These are phyloP conservation scores for Populus alba DNA, from an alignment of 345 rosid species.

Conservation along the genomic window DNA sequence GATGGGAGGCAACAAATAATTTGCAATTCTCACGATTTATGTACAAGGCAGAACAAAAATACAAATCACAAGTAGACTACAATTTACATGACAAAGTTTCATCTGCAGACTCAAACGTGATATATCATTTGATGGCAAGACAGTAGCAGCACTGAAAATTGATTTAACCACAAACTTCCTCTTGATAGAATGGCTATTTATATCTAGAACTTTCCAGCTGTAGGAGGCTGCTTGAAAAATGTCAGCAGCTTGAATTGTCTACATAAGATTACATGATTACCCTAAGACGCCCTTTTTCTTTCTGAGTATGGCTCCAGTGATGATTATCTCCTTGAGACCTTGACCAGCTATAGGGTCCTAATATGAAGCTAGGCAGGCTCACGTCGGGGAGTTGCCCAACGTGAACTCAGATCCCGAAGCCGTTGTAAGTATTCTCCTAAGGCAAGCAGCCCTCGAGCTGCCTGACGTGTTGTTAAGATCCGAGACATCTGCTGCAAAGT, in stretches of 20 bases:
- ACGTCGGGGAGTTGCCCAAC: constrained; percentile 56
- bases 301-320: constrained; percentile 2
- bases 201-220: constrained; percentile 31
- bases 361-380: constrained; percentile 44
- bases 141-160: constrained; percentile 10
- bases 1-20: background rate
- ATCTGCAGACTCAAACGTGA: constrained; percentile 7
- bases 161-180: constrained; percentile 16
- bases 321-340: background rate
- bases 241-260: constrained; percentile 34
- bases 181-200: constrained; percentile 17
- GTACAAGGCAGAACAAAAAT: background rate
- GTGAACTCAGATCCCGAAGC: constrained; percentile 60
- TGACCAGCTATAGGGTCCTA: background rate
- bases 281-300: constrained; percentile 4
- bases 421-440: constrained; percentile 83
- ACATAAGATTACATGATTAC: constrained; percentile 17
- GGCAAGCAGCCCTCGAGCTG: constrained; percentile 77
- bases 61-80: background rate
- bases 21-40: background rate
- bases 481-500: constrained; percentile 77
- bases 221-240: constrained; percentile 41
- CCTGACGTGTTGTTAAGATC: constrained; percentile 69
- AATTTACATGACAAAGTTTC: constrained; percentile 24
- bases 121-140: constrained; percentile 1